These are phyloP conservation scores for Colletotrichum tropicale DNA, from an alignment of 2,329 filamentous ascomycete genomes.

Conservation along the genomic window DNA sequence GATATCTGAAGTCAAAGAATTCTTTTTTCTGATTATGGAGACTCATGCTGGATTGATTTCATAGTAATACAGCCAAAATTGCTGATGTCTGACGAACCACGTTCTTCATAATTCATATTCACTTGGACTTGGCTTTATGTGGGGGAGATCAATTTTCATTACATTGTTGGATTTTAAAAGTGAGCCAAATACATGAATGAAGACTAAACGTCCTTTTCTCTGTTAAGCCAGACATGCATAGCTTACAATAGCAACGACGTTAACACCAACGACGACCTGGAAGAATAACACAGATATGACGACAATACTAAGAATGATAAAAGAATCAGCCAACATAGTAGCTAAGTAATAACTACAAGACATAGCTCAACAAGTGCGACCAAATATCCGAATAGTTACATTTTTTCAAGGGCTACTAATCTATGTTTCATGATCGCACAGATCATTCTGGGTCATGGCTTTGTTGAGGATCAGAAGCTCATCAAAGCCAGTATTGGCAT, in stretches of 20 bases:
- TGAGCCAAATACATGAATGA: neutral
- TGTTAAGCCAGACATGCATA: neutral
- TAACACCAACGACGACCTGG: neutral
- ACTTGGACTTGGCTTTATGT: neutral
- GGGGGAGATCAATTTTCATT: neutral
- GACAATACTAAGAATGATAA: too few relatives aligned
- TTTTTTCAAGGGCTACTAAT: too few relatives aligned
- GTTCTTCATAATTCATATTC: neutral
- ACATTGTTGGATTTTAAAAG: neutral
- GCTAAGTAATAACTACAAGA: neutral
- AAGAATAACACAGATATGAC: neutral
- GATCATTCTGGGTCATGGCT: neutral
- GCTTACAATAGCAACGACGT: neutral
- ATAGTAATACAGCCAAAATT: accelerated
- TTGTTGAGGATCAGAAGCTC: too few relatives aligned
- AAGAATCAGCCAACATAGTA: too few relatives aligned
- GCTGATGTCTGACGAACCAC: neutral
- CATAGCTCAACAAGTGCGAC: neutral
- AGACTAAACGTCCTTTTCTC: neutral
- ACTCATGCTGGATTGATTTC: neutral
- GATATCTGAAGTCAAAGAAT: neutral
- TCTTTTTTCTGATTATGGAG: neutral
- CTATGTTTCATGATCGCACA: too few relatives aligned
- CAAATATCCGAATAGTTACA: neutral
- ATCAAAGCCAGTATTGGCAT: neutral